Base-by-base conservation (phyloP, 140 eudicot species). In the Oenanthe javanica region DNA sequence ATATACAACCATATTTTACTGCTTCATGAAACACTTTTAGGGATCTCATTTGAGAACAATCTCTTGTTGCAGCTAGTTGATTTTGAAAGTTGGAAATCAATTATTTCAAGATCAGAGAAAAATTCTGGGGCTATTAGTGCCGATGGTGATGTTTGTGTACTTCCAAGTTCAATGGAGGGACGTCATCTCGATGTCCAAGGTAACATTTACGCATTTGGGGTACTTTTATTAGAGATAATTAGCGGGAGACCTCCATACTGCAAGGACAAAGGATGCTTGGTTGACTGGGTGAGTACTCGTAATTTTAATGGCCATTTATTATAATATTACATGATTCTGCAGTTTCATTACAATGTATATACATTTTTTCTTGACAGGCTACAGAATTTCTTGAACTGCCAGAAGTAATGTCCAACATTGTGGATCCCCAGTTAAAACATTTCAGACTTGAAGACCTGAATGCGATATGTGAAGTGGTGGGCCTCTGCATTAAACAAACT, bases 71-170 rank as follows among this genome's bases (percentile, higher is more conserved):
- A 95, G 99, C 86, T 95, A 76, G 97, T 95, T 79, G 97, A 95
- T 88, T 91, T 95, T 82, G 99, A 93, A 61, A 87, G 98, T 52
- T 93, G 99, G 98, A 95, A 89, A 83, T 85, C 88, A 6, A 84
- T 93, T 79, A 81, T 89, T 79, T 90, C 91, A 45, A 86, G 96
- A 87, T 93, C 98, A 67, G 99, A 87, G 79, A 92, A 88, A 83
- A 89, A 84, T 81, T 86, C 92, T 19, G 85, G 89, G 7, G 79
- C 84, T 40, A 84, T 94, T 36, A 82, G 91, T 83, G 83, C 76
- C 67, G 89, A 89, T 83, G 96, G 88, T 46, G 90, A 89, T 72
- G 75, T 81, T 45, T 89, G 96, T 77, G 85, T 86, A 81, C 91
- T 87, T 72, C 93, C 90, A 10, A 83, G 69, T 74, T 88, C 95